Base-by-base conservation (phyloP, 2,329 filamentous ascomycete species). In the Hypoxylon sp. region DNA sequence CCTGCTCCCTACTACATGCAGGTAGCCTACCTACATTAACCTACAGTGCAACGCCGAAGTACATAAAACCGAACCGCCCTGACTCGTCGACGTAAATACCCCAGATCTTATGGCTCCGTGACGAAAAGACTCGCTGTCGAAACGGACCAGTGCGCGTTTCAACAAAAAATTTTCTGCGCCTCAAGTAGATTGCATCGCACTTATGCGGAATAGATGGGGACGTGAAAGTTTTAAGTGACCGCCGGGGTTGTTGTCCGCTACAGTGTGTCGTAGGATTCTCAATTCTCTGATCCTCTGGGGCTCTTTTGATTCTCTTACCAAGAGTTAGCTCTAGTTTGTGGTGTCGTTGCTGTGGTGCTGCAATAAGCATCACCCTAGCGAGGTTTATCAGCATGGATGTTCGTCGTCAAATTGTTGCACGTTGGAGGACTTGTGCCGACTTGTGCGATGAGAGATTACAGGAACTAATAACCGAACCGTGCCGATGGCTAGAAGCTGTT, bases 311-410 rank as follows among this genome's bases (percentile, higher is more conserved):
- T 50, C 45, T 36, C 32, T 37, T 23, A 34, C 48, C 42, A 25
- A 8, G 5, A 15, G 26, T 23, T 32, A 9, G 19, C 12, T 23
- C 36, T 26, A 32, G 43, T 43, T 31, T 49, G 25, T 31, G 21
- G 21, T 49, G 25, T 11, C 26, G 55, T 59, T 59, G 55, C 55
- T 41, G 29, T 41, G 49, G 49, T 56, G 45, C 40, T 29, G 35
- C 41, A 35, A 53, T 57, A 51, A 59, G 56, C 52, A 54, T 27
- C n/a, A 51, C 52, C 56, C 56, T 34, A 45, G 53, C 27, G 51
- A 37, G 36, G n/a, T n/a, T 31, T 54, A 51, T 51, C 8, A 32
- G 30, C 56, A 57, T 59, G 56, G 56, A 48, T 59, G 9, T 26
- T 27, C 32, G 16, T 49, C 41, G 25, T 40, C 23, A 38, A n/a